Percentiles rank a stretch among this genome's conserved stretches.
Conservation (phyloP, 352 stramenopile genomes). For the Hyaloperonospora brassicae region DNA sequence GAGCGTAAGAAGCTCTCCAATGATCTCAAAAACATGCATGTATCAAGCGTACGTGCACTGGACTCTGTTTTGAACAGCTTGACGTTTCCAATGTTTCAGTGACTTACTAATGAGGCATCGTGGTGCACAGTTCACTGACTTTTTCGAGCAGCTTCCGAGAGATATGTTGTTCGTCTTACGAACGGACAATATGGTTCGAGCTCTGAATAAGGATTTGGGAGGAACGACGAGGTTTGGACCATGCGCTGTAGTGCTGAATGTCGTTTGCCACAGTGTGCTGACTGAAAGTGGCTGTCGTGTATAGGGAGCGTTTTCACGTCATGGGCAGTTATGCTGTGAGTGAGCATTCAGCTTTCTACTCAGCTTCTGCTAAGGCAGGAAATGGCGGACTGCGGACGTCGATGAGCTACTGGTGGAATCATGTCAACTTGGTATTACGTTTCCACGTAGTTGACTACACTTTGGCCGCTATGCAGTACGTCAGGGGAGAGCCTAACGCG, state of each 20-base stretch:
- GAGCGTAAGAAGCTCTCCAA: conserved; percentile 56
- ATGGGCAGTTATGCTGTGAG: conserved; percentile 68
- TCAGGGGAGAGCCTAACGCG: conserved; percentile 17
- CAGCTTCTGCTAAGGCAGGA: conserved; percentile 3
- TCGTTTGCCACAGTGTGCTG: background rate
- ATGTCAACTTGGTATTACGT: conserved; percentile 54
- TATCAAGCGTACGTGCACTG: conserved; percentile 42
- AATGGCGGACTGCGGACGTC: conserved; percentile 14
- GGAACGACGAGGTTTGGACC: conserved; percentile 50
- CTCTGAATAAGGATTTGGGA: conserved; percentile 84
- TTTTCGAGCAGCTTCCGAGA: conserved; percentile 77
- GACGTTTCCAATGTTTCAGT: background rate
- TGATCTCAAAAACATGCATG: conserved; percentile 56
- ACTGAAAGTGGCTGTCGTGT: conserved; percentile 2
- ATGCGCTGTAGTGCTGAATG: background rate
- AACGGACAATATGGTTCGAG: conserved; percentile 87
- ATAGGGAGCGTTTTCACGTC: conserved; percentile 63
- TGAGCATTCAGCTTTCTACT: conserved; percentile 48
- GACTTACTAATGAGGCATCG: conserved; percentile 1
- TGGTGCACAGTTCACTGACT: conserved; percentile 50
- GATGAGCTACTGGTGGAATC: conserved; percentile 53
- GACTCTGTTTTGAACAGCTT: too few species aligned
- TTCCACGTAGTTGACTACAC: conserved; percentile 53
- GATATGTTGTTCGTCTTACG: conserved; percentile 90
- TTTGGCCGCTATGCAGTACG: conserved; percentile 36